Evolutionary conservation across 345 rosid species (phyloP).

Genomic region (Rhodamnia rubescens): DNA sequence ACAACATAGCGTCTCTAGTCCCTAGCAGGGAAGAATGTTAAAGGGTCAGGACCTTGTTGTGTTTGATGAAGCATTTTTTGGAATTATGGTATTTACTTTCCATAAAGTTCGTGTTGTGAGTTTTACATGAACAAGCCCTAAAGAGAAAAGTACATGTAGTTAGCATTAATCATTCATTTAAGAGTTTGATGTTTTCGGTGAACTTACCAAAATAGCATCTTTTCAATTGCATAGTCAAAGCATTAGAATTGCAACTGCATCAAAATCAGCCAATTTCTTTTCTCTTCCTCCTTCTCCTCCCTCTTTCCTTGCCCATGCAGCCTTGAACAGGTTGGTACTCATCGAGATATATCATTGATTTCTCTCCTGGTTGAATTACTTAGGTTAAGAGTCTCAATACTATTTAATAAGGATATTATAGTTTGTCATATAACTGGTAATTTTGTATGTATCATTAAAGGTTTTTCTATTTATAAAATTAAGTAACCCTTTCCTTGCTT

Average conservation of each 20-base stretch:
- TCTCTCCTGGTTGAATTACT: background rate
- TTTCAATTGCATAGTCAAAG: background rate
- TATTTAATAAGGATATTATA: background rate
- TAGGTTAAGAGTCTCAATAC: background rate
- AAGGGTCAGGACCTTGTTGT: background rate
- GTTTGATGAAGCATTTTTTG: background rate
- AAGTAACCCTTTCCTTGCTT: background rate
- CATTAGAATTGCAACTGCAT: background rate
- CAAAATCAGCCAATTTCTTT: background rate
- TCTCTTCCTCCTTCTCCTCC: background rate
- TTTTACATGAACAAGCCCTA: background rate
- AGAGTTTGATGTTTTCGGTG: background rate
- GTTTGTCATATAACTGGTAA: background rate
- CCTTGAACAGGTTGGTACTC: background rate
- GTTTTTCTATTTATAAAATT: background rate
- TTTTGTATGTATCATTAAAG: background rate
- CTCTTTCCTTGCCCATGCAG: background rate
- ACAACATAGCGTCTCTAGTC: background rate
- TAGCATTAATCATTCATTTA: background rate
- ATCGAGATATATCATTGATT: background rate
- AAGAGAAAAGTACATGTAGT: background rate
- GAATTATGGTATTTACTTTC: background rate
- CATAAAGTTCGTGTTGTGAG: background rate
- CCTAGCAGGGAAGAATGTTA: background rate
- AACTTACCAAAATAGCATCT: background rate